Percentiles rank a stretch among this genome's conserved stretches.
Conservation (phyloP, 371 early-diverging fungal species). For the Mortierella sp. region DNA sequence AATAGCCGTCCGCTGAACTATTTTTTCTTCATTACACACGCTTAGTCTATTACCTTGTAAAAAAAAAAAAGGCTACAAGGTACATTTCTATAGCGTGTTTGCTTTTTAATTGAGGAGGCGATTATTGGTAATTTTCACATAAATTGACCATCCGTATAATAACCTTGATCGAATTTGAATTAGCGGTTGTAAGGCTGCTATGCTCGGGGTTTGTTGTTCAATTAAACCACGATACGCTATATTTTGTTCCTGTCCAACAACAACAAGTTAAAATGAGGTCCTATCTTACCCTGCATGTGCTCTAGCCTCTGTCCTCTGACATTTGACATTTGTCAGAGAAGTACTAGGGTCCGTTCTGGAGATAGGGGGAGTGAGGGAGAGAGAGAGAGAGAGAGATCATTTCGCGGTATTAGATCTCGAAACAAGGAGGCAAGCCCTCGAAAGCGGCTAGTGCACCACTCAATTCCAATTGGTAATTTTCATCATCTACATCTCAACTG, state of each 20-base stretch:
- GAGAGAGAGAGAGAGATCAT: neutral
- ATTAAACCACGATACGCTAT: no score
- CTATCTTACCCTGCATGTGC: no score
- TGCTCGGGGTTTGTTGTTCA: no score
- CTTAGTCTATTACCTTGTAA: no score
- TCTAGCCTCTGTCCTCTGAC: no score
- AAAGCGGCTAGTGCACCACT: neutral
- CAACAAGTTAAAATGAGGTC: no score
- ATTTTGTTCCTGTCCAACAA: no score
- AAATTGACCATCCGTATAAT: neutral
- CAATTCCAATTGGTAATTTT: neutral
- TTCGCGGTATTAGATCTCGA: neutral
- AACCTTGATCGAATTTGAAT: neutral
- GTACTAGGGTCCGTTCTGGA: neutral
- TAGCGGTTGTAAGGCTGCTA: neutral
- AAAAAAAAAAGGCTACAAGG: no score
- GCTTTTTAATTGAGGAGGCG: neutral
- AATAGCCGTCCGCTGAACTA: neutral
- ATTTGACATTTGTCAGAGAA: no score
- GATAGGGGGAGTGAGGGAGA: neutral
- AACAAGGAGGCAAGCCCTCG: neutral
- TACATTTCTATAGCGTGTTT: neutral
- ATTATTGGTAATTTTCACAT: neutral
- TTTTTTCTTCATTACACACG: neutral
- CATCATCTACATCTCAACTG: neutral